These are phyloP conservation scores for Euphrasia confusa DNA, from an alignment of 257 asterid genomes.

Conservation along the genomic window DNA sequence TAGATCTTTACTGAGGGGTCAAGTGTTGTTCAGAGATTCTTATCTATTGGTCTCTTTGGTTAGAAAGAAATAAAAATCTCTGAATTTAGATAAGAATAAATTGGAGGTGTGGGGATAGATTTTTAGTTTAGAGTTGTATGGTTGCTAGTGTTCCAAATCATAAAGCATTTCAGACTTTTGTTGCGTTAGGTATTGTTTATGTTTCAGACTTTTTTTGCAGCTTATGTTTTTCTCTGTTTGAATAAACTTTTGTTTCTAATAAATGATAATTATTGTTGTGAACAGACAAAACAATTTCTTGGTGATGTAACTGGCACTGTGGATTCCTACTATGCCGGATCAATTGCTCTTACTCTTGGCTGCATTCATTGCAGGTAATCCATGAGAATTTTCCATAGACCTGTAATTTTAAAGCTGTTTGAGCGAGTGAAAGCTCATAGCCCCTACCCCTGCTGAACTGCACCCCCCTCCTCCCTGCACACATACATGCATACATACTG, in stretches of 20 bases:
- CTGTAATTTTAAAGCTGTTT: constrained; percentile 16
- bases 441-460: constrained; percentile 15
- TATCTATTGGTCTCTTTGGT: not conserved
- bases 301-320: constrained; percentile 54
- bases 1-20: too few relatives aligned
- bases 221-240: not conserved
- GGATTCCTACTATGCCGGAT: constrained; percentile 76
- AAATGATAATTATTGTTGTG: constrained; percentile 23
- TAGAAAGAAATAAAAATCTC: not conserved
- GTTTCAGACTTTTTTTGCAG: not conserved
- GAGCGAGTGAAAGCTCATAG: constrained; percentile 17
- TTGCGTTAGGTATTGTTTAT: not conserved
- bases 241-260: not conserved
- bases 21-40: too few relatives aligned
- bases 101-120: not conserved
- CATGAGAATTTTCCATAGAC: constrained; percentile 20
- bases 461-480: not conserved
- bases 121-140: not conserved
- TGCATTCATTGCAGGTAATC: constrained; percentile 94
- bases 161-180: not conserved
- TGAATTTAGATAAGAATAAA: not conserved
- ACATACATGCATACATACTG: not conserved
- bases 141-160: not conserved
- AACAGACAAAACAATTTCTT: constrained; percentile 81
- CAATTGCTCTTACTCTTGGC: constrained; percentile 91